phyloP scores from a whole-genome alignment of 179 eudicot genomes.

The Vitellaria paradoxa region DNA sequence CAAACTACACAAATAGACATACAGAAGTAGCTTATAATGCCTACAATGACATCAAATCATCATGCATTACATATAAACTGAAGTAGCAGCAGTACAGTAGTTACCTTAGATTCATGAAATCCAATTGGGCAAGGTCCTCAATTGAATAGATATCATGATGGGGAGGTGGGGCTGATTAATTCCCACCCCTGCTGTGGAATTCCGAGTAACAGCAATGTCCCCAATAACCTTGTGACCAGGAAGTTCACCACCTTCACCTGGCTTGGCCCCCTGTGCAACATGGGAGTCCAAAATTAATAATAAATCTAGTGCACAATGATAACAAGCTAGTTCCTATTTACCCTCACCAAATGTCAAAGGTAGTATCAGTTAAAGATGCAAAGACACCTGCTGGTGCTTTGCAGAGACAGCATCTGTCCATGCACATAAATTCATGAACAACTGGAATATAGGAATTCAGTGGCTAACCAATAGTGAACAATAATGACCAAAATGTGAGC shows the following conservation, averaged over 20 bases:
- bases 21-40: neutral
- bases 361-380: constrained; percentile 68
- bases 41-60: neutral
- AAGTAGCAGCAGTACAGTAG: neutral
- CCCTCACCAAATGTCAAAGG: constrained; percentile 75
- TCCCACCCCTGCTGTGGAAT: constrained; percentile 99
- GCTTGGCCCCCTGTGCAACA: constrained; percentile 86
- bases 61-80: neutral
- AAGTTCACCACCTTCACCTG: constrained; percentile 99
- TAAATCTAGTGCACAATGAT: constrained; percentile 9
- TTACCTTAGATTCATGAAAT: constrained; percentile 94
- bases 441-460: constrained; percentile 49
- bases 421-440: constrained; percentile 69
- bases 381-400: constrained; percentile 68
- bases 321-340: constrained; percentile 31
- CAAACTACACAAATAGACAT: neutral
- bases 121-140: constrained; percentile 97
- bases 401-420: constrained; percentile 63
- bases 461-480: constrained; percentile 28
- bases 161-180: constrained; percentile 99
- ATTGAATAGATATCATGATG: constrained; percentile 98
- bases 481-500: neutral
- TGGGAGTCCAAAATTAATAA: constrained; percentile 19
- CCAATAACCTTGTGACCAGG: constrained; percentile 99
- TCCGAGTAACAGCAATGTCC: constrained; percentile 92